A percentile compares a stretch with the other conserved stretches of the same genome.
Evolutionary conservation across 345 rosid species (phyloP).

Genomic region (Raphanus raphanistrum): DNA sequence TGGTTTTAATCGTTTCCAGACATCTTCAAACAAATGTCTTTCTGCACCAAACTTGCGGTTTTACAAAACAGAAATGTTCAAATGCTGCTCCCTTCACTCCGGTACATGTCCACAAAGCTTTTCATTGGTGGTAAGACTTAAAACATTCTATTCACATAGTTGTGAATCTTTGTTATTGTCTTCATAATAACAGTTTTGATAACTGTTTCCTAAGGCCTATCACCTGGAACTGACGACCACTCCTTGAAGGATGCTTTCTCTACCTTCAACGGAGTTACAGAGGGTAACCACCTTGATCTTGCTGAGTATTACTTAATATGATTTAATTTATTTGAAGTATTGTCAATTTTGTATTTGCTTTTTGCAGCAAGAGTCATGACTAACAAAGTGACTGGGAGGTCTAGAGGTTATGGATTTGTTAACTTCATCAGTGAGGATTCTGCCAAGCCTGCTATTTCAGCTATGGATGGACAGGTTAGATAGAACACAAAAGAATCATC

Average conservation of each 20-base stretch:
- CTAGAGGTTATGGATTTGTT: slow-evolving; percentile 76
- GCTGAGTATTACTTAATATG: too few relatives aligned
- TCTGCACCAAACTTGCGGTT: slow-evolving; percentile 49
- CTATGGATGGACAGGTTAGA: slow-evolving; percentile 76
- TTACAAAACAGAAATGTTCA: slow-evolving; percentile 47
- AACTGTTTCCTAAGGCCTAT: slow-evolving; percentile 37
- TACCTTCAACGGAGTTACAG: slow-evolving; percentile 46
- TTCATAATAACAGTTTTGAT: not conserved
- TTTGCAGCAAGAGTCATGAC: slow-evolving; percentile 55
- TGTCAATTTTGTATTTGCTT: too few relatives aligned
- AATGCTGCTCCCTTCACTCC: slow-evolving; percentile 59
- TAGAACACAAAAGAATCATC: not conserved
- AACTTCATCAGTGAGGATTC: slow-evolving; percentile 44
- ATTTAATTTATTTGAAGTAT: too few relatives aligned
- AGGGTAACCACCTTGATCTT: slow-evolving; percentile 39
- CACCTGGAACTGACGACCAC: slow-evolving; percentile 46
- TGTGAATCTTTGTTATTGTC: not conserved
- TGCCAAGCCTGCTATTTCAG: slow-evolving; percentile 59
- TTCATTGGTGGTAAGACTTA: slow-evolving; percentile 65
- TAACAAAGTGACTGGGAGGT: slow-evolving; percentile 68
- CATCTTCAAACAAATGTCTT: slow-evolving; percentile 51
- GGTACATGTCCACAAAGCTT: slow-evolving; percentile 59
- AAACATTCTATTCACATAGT: not conserved
- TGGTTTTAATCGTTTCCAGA: slow-evolving; percentile 5
- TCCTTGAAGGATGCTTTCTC: slow-evolving; percentile 53